Evolutionary conservation across 2,329 filamentous ascomycete genomes (phyloP).

Genomic region (Hirsutella thompsonii): DNA sequence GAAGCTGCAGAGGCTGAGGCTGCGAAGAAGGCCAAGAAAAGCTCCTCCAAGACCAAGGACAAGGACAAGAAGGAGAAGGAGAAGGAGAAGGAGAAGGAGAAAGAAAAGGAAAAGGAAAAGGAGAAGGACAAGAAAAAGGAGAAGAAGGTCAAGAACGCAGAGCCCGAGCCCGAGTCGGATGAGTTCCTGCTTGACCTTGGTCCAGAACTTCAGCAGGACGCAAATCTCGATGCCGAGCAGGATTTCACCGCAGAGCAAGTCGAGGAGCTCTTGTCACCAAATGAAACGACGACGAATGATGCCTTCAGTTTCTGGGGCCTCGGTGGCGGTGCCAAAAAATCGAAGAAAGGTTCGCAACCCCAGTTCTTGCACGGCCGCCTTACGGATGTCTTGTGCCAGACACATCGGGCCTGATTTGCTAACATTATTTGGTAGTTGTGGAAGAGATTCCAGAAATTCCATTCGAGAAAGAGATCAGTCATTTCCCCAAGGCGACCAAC

Average conservation of each 20-base stretch:
- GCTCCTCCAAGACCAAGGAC: constrained; percentile 4
- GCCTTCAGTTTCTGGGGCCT: constrained; percentile 46
- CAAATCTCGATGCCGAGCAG: neutral
- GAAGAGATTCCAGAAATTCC: constrained; percentile 28
- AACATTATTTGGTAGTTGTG: constrained; percentile 32
- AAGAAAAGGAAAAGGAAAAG: constrained; percentile 11
- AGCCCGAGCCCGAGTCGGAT: constrained; percentile 8
- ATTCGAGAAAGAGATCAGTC: constrained; percentile 25
- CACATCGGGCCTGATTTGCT: constrained; percentile 27
- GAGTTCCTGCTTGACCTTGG: no score
- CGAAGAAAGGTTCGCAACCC: constrained; percentile 24
- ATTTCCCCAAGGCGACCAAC: constrained; percentile 21
- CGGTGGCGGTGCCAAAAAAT: constrained; percentile 27
- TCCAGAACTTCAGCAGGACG: no score
- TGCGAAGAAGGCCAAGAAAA: constrained; percentile 1
- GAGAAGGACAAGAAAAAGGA: constrained; percentile 8
- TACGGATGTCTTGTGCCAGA: neutral
- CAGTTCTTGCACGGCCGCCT: no score
- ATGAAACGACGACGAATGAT: constrained; percentile 20
- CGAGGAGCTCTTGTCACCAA: constrained; percentile 25
- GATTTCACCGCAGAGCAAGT: constrained; percentile 29
- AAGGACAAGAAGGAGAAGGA: constrained; percentile 11
- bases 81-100: constrained; percentile 8
- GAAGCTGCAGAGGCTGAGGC: constrained; percentile 14
- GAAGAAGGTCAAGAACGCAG: neutral